Percentiles rank a stretch among this genome's conserved stretches.
phyloP scores from a whole-genome alignment of 345 rosid species.

The Hirschfeldia incana region DNA sequence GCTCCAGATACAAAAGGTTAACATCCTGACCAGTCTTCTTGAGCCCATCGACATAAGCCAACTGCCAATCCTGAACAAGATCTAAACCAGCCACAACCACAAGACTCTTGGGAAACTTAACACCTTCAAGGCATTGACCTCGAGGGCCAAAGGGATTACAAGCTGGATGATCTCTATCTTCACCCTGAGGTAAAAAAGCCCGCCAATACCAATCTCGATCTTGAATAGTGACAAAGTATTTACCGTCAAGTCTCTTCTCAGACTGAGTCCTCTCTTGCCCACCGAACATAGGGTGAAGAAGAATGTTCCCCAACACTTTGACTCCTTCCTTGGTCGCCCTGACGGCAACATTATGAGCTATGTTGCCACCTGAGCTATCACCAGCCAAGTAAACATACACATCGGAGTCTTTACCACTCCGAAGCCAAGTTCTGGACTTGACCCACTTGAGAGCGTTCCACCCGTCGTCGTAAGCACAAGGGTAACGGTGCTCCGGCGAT shows the following conservation, averaged over 20 bases:
- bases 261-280: constrained; percentile 77
- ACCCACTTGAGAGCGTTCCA: constrained; percentile 97
- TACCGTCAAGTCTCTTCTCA: constrained; percentile 74
- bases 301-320: constrained; percentile 74
- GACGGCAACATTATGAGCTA: constrained; percentile 84
- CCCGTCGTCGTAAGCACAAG: constrained; percentile 94
- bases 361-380: constrained; percentile 95
- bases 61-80: constrained; percentile 93
- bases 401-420: constrained; percentile 65
- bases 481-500: constrained; percentile 79
- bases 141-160: constrained; percentile 90
- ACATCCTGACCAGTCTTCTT: constrained; percentile 55
- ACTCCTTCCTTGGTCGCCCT: constrained; percentile 64
- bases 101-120: constrained; percentile 77
- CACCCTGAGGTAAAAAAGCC: constrained; percentile 86
- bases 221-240: constrained; percentile 76
- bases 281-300: constrained; percentile 92
- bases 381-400: constrained; percentile 89
- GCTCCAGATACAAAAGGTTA: constrained; percentile 64
- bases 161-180: constrained; percentile 91
- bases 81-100: constrained; percentile 93
- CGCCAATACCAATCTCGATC: constrained; percentile 99
- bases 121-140: constrained; percentile 48
- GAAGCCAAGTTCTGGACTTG: constrained; percentile 77
- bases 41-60: constrained; percentile 79